These are phyloP conservation scores for Pichia sp. DNA, from an alignment of 1,139 yeast species.

Conservation along the genomic window DNA sequence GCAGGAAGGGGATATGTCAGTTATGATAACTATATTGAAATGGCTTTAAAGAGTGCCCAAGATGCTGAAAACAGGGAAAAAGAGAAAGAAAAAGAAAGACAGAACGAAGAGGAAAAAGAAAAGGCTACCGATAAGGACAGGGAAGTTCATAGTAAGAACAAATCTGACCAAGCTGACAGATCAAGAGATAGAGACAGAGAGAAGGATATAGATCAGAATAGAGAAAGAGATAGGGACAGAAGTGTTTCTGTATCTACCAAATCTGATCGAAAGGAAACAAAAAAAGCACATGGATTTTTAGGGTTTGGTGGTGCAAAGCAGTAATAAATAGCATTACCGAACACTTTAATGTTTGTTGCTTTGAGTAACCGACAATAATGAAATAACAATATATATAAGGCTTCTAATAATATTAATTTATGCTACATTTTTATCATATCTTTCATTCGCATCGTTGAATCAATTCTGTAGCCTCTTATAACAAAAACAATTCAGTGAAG, in stretches of 20 bases:
- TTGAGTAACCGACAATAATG: too few species aligned
- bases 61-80: conserved; percentile 14
- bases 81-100: conserved; percentile 5
- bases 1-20: conserved; percentile 27
- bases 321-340: too few species aligned
- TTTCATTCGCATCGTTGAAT: too few species aligned
- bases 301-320: conserved; percentile 6
- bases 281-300: conserved; percentile 12
- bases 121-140: not conserved
- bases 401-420: too few species aligned
- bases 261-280: conserved; percentile 2
- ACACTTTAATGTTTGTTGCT: too few species aligned
- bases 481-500: too few species aligned
- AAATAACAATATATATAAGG: too few species aligned
- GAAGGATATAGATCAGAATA: not conserved
- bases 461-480: too few species aligned
- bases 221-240: not conserved
- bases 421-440: too few species aligned
- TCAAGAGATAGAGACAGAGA: conserved; percentile 3
- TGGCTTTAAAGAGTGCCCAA: conserved; percentile 26
- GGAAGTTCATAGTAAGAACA: not conserved
- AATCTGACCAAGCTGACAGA: not conserved
- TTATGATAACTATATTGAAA: conserved; percentile 22
- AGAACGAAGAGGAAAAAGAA: not conserved
- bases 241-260: not conserved